Evolutionary conservation across 371 early-diverging fungal species (phyloP).

Genomic region (Mucor indicus): DNA sequence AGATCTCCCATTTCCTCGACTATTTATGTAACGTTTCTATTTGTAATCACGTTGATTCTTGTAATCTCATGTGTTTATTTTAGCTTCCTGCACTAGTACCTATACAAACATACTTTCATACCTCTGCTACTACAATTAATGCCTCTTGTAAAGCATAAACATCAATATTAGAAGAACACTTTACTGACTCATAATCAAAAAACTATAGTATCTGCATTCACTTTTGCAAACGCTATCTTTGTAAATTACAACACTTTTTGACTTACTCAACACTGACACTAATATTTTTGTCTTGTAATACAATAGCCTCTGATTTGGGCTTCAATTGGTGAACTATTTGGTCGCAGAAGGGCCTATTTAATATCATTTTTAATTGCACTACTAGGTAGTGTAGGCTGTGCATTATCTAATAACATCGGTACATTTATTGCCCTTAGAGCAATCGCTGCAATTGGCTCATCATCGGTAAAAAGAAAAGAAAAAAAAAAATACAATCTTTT

Average conservation of each 20-base stretch:
- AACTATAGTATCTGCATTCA: conserved; percentile 30
- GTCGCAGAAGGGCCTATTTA: conserved; percentile 36
- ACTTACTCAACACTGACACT: neutral
- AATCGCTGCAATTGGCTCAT: conserved; percentile 36
- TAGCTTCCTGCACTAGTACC: conserved; percentile 36
- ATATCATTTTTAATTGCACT: conserved; percentile 33
- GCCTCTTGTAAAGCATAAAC: conserved; percentile 33
- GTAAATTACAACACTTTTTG: conserved; percentile 7
- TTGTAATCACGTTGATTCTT: neutral
- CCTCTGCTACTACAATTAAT: conserved; percentile 39
- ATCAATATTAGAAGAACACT: neutral
- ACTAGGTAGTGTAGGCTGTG: conserved; percentile 33
- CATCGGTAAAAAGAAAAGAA: too few species aligned
- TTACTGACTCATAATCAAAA: too few species aligned
- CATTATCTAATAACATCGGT: conserved; percentile 32
- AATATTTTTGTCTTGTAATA: too few species aligned
- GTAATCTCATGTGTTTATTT: too few species aligned
- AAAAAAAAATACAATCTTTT: too few species aligned
- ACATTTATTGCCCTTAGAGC: conserved; percentile 41
- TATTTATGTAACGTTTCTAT: conserved; percentile 24
- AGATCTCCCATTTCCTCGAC: conserved; percentile 27
- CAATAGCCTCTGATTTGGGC: conserved; percentile 43
- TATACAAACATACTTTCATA: conserved; percentile 32
- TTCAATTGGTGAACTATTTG: conserved; percentile 29
- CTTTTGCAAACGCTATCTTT: conserved; percentile 32